Evolutionary conservation across 2,329 filamentous ascomycete species (phyloP).

Genomic region (Calonectria leucothoes): DNA sequence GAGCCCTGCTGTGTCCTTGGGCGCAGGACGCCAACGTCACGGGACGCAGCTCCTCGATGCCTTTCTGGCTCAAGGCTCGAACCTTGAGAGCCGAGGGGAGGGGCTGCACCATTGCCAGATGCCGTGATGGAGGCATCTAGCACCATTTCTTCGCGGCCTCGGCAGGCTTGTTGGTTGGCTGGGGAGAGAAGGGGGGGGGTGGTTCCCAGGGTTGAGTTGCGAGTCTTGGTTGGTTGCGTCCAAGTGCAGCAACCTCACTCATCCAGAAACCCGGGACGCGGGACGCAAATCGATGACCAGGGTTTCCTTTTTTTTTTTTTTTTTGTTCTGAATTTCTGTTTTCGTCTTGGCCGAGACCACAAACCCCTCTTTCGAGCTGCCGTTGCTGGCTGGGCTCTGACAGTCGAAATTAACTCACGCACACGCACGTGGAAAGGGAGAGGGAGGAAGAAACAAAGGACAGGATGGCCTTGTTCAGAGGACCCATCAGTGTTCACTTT

Average conservation of each 20-base stretch:
- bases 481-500: background rate
- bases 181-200: no score
- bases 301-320: background rate
- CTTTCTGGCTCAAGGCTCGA: background rate
- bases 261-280: background rate
- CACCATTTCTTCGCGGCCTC: background rate
- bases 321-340: no score
- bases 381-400: background rate
- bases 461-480: background rate
- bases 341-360: background rate
- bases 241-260: background rate
- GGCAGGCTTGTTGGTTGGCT: background rate
- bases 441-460: background rate
- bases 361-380: background rate
- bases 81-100: no score
- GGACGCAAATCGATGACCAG: background rate
- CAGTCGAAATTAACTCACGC: background rate
- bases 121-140: background rate
- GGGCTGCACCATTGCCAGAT: background rate
- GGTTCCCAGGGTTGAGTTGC: background rate
- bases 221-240: background rate
- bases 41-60: background rate
- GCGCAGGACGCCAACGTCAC: background rate
- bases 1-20: background rate
- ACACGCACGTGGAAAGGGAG: no score